Base-by-base conservation (phyloP, 768 basidiomycete species). In the Dendrothele bispora region DNA sequence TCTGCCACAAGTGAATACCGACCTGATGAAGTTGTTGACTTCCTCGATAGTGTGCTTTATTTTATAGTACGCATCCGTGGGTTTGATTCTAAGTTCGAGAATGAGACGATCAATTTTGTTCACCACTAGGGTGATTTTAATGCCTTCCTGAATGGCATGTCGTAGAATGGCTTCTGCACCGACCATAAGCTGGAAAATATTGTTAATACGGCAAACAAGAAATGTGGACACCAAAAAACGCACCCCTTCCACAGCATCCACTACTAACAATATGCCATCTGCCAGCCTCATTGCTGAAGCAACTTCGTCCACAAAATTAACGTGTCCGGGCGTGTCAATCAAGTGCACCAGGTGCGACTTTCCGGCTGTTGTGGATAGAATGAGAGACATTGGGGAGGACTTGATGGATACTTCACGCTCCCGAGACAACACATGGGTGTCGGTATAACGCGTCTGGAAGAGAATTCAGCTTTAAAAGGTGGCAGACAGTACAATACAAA, bases 21-120 rank as follows among this genome's bases (percentile, higher is more conserved):
- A 93, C 91, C 91, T 88, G 62, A 99, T 98, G 66, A 95, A 87
- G 1, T 86, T 90, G 65, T 99, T 99, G 43, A 99, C 86, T 66
- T 99, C 97, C 63, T 99, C 97, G 46, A 99, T 95, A 2, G 95
- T 98, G 64, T 98, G 95, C 66, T 92, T 95, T 55, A 99, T 92
- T 77, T 99, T 99, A 73, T 95, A 98, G 73, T 91, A 99, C 0
- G 97, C 97, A 59, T 99, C 97, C 34, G 85, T 72, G 46, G 97
- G 97, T 60, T 95, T 95, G 61, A 99, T 85, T 38, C 97, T 85
- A 48, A 99, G 75, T 69, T 99, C 97, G 46, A 99, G 82, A 53
- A 98, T 98, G 42, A 99, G 81, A 46, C 97, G 81, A 69, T 99
- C 97, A 61, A 99, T 86, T 77, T 99, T 99, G 76, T 99, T 99